These are phyloP conservation scores for Rhizopus sp. DNA, from an alignment of 371 early-diverging fungal species.

Conservation along the genomic window DNA sequence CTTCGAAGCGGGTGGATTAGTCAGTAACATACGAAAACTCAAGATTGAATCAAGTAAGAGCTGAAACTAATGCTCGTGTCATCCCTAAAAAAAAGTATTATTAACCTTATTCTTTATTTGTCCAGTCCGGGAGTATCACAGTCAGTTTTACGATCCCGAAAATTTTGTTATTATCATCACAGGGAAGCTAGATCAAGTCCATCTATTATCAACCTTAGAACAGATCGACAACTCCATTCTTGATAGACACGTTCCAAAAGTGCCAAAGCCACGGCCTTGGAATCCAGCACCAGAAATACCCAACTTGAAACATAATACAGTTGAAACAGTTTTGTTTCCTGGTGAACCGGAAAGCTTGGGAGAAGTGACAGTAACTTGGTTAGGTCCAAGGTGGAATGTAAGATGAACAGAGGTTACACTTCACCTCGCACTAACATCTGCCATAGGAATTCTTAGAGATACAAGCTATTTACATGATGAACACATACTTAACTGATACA, in stretches of 20 bases:
- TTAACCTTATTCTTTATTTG: not conserved
- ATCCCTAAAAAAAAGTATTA: conserved; percentile 5
- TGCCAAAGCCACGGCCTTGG: conserved; percentile 27
- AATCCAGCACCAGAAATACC: conserved; percentile 46
- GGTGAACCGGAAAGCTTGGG: conserved; percentile 49
- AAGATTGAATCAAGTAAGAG: conserved; percentile 46
- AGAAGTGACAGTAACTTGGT: conserved; percentile 50
- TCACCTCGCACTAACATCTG: conserved; percentile 8
- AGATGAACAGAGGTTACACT: conserved; percentile 9
- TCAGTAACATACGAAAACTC: conserved; percentile 37
- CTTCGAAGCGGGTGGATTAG: conserved; percentile 55
- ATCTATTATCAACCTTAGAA: conserved; percentile 41
- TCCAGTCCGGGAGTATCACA: conserved; percentile 48
- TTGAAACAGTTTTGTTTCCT: conserved; percentile 49
- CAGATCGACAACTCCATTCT: conserved; percentile 52
- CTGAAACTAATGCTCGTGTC: not conserved
- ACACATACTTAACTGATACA: conserved; percentile 54
- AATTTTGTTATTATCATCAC: conserved; percentile 55
- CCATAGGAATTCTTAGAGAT: conserved; percentile 23
- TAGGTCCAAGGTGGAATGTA: conserved; percentile 48
- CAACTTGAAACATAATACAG: conserved; percentile 32
- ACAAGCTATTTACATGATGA: conserved; percentile 40
- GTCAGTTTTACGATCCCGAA: conserved; percentile 57
- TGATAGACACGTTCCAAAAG: conserved; percentile 24
- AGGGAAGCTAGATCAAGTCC: conserved; percentile 44